Base-by-base conservation (phyloP, 257 asterid genomes). In the Perilla frutescens region DNA sequence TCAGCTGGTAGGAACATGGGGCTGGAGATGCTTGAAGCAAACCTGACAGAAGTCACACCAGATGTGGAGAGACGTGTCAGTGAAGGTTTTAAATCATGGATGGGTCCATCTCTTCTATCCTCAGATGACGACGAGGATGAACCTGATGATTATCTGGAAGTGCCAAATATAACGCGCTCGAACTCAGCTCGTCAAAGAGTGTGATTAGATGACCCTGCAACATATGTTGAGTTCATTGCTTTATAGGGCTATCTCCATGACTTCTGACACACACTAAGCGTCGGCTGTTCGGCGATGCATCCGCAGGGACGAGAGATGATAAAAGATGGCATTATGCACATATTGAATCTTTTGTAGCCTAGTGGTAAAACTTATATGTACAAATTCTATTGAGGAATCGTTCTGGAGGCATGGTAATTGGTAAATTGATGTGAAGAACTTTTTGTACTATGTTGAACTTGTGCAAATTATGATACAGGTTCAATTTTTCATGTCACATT, bases 71-170 rank as follows among this genome's bases (percentile, higher is more conserved):
- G 87, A 68, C 96, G 97, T 7, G 86, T 91, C 44, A 83, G 74
- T 50, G 97, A 91, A 77, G 96, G 97, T 62, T 94, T 94, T 61
- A 90, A 90, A 84, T 83, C 97, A 31, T 94, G 99, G 99, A 91
- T 91, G 97, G 97, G 99, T 13, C 91, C 97, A 7, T 84, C 97
- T 45, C 78, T 87, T 78, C 79, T 94, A 53, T 94, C 99, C 32
- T 94, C 99, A 2, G 96, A 20, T 20, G 26, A 93, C 31, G 97
- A 91, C 10, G 99, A 94, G 58, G 97, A 88, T 36, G 97, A 93
- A 68, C 78, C 90, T n/a, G 97, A 86, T 10, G 86, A 86, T 55
- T 89, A 89, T 74, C 82, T 69, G 44, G 96, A 89, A 82, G 91
- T 60, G 60, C 85, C 88, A 9, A 69, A 43, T 67, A 4, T 68